Evolutionary conservation across 768 basidiomycete species (phyloP), one percentile per base, ranked within the genome.

Genomic region (Boletellus emodensis): DNA sequence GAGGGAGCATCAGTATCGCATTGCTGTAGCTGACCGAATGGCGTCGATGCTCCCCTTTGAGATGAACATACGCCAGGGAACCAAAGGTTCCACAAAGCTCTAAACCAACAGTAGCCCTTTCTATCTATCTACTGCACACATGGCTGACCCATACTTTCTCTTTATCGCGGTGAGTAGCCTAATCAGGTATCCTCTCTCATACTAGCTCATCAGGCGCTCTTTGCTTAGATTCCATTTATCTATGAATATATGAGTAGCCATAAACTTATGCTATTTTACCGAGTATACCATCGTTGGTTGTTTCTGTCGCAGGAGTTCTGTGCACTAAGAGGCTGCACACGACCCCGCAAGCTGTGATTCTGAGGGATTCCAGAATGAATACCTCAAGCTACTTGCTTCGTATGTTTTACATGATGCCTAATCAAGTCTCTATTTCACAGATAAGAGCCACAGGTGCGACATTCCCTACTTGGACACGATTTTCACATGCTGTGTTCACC

Each of bases 11-110:
- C 83, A 85, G 57, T 69, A 79, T n/a, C 87, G 85, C 56, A 67
- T 87, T 26, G 82, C 78, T 14, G 71, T 77, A 20, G 75, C 81
- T 11, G 81, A 77, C 12, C 84, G 86, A 63, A 80, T 85, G 80
- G 75, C 77, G 2, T 63, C 83, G 54, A 65, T 71, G 6, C 52
- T 84, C 1, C 63, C 70, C 10, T 34, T 54, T n/a, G 61, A 60
- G 22, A 33, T 71, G 32, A 72, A 69, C 36, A 36, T 34, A 8
- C 59, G 60, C 17, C 52, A 59, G 20, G 59, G 61, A 24, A 51
- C 15, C 28, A 59, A 35, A 44, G 48, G 46, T n/a, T 17, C 44
- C 12, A 41, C 51, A 6, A 68, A 58, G 33, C 68, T 68, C 43
- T 67, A 44, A 67, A 22, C 32, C 10, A 41, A 17, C 45, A 6